Percentiles rank a stretch among this genome's conserved stretches.
Conservation (phyloP, 2,329 filamentous ascomycete genomes). For the Biscogniauxia mediterranea region DNA sequence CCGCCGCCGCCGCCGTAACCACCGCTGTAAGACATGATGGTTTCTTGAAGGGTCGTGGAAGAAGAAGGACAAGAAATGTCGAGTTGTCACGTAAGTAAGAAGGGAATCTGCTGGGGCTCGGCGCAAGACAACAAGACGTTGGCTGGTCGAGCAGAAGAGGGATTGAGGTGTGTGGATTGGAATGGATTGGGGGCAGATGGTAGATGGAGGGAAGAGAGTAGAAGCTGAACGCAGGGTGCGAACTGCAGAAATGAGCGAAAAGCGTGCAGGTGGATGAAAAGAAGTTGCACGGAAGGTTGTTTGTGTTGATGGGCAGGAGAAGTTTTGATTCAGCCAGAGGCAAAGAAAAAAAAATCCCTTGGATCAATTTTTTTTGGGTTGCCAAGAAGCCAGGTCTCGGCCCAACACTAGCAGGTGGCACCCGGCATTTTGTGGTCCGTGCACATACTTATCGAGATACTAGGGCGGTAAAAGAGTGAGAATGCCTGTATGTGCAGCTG, state of each 20-base stretch:
- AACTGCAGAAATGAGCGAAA: constrained; percentile 32
- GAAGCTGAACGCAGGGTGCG: constrained; percentile 19
- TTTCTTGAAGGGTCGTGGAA: constrained; percentile 15
- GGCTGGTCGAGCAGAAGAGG: constrained; percentile 4
- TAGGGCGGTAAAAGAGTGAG: not conserved
- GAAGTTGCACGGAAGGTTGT: constrained; percentile 9
- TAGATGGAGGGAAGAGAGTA: not conserved
- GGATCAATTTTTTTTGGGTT: constrained; percentile 26
- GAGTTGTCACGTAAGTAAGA: not conserved
- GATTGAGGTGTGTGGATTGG: constrained; percentile 9
- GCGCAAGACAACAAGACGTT: constrained; percentile 18
- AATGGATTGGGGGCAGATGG: not conserved
- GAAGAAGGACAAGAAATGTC: constrained; percentile 3
- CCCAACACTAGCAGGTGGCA: constrained; percentile 1
- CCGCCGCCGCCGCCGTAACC: constrained; percentile 51
- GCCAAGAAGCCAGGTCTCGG: constrained; percentile 22
- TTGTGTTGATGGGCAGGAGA: constrained; percentile 21
- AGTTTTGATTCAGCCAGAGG: constrained; percentile 27
- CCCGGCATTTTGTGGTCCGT: constrained; percentile 9
- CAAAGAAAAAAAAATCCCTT: constrained; percentile 31
- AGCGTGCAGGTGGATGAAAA: constrained; percentile 11
- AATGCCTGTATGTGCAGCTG: not conserved
- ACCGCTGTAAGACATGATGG: constrained; percentile 68
- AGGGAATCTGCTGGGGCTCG: constrained; percentile 18
- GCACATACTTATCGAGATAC: constrained; percentile 4